phyloP scores from a whole-genome alignment of 2,329 filamentous ascomycete genomes.

The Dothideomycetes sp. region DNA sequence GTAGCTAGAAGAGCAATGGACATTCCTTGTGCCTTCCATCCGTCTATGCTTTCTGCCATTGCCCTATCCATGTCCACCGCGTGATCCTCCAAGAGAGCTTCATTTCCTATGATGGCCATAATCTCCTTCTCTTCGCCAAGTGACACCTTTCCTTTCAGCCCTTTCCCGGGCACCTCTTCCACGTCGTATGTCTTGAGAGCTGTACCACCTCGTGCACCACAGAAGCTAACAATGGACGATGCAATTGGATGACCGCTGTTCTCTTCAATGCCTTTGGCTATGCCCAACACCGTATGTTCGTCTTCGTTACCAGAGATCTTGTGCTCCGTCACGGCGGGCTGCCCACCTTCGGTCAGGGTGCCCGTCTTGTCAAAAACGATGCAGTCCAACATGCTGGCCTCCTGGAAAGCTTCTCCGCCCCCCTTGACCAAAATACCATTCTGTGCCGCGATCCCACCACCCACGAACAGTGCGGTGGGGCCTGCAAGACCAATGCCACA shows the following conservation, averaged over 20 bases:
- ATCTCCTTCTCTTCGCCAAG: slow-evolving; percentile 12
- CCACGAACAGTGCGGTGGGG: slow-evolving; percentile 74
- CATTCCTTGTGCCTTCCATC: slow-evolving; percentile 31
- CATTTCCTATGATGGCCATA: slow-evolving; percentile 58
- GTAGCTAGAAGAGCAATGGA: slow-evolving; percentile 30
- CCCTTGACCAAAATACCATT: slow-evolving; percentile 74
- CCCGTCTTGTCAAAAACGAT: slow-evolving; percentile 87
- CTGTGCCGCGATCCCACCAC: slow-evolving; percentile 67
- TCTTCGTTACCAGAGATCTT: slow-evolving; percentile 12
- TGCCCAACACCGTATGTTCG: slow-evolving; percentile 34
- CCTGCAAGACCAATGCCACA: slow-evolving; percentile 78
- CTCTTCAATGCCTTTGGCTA: slow-evolving; percentile 53
- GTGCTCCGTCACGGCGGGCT: slow-evolving; percentile 33
- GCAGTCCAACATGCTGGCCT: slow-evolving; percentile 65
- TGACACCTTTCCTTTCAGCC: slow-evolving; percentile 49
- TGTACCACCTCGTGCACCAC: slow-evolving; percentile 21
- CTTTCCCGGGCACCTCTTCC: slow-evolving; percentile 61
- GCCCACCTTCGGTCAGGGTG: slow-evolving; percentile 62
- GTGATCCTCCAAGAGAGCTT: slow-evolving; percentile 48
- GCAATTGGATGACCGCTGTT: slow-evolving; percentile 67
- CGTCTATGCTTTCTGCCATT: slow-evolving; percentile 16
- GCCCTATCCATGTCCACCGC: slow-evolving; percentile 18
- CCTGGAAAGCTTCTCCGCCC: slow-evolving; percentile 76
- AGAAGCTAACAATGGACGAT: slow-evolving; percentile 56
- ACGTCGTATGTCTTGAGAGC: slow-evolving; percentile 26